phyloP scores from a whole-genome alignment of 257 asterid genomes.

The Asclepias syriaca region DNA sequence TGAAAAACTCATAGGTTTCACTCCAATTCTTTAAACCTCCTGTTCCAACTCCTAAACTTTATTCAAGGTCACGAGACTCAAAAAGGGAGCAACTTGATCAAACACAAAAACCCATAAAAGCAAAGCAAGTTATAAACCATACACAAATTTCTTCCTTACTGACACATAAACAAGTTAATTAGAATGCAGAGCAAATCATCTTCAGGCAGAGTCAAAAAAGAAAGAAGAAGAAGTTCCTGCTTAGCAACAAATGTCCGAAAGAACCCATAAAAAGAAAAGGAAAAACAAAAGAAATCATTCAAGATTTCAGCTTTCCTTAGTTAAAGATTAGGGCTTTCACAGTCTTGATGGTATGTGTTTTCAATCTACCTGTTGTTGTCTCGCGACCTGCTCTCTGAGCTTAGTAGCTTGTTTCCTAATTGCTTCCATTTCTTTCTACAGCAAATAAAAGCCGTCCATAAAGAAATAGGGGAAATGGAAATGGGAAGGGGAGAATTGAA shows the following conservation, averaged over 20 bases:
- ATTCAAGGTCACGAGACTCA: not conserved
- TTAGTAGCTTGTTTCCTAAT: constrained; percentile 66
- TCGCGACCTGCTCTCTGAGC: constrained; percentile 79
- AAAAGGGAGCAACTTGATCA: constrained; percentile 1
- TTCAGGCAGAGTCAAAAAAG: too few species aligned
- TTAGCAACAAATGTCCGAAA: too few species aligned
- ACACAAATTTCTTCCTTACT: not conserved
- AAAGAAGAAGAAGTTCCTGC: not conserved
- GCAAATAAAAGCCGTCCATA: constrained; percentile 4
- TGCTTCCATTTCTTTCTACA: constrained; percentile 43
- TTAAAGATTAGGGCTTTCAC: not conserved
- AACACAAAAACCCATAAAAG: not conserved
- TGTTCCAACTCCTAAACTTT: not conserved
- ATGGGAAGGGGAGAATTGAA: not conserved
- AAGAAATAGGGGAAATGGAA: not conserved
- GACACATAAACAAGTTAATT: not conserved
- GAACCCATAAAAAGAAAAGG: not conserved
- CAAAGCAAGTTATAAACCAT: not conserved
- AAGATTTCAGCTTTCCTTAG: not conserved
- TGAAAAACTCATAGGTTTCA: not conserved
- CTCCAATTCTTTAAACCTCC: not conserved
- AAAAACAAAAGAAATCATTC: not conserved
- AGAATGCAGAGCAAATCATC: too few species aligned
- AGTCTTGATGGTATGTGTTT: not conserved
- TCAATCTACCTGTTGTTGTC: constrained; percentile 52